Conservation (phyloP, 148 eudicot species). For the Arbutus unedo region DNA sequence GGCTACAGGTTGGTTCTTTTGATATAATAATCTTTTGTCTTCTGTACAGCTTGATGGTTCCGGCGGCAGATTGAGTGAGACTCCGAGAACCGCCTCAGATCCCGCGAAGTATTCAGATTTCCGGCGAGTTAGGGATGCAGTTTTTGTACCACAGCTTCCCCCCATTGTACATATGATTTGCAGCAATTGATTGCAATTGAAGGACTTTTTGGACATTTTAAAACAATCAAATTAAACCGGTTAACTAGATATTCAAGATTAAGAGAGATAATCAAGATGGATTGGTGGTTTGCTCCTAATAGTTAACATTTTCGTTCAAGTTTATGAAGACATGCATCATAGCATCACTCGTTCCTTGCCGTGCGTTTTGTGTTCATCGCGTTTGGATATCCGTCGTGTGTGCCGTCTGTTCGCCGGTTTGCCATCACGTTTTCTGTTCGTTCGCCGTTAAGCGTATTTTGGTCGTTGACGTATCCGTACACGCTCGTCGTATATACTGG, state of each 20-base stretch:
- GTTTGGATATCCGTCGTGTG: not conserved
- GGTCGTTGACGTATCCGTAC: not conserved
- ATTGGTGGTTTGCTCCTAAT: not conserved
- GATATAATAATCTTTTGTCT: not conserved
- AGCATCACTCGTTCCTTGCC: conserved; percentile 3
- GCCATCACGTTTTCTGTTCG: not conserved
- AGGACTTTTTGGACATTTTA: conserved; percentile 18
- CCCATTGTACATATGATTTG: conserved; percentile 22
- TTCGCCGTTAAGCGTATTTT: not conserved
- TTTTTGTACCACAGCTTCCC: not conserved
- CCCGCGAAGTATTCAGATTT: not conserved
- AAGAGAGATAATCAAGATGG: not conserved
- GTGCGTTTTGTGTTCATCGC: not conserved
- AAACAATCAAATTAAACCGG: not conserved
- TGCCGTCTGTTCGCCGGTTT: not conserved
- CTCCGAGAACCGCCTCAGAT: not conserved
- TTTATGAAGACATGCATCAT: conserved; percentile 14
- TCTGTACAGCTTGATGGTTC: not conserved
- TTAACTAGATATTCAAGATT: not conserved
- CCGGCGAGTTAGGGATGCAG: not conserved
- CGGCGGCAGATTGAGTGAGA: not conserved
- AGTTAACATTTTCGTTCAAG: not conserved
- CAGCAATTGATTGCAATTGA: conserved; percentile 19
- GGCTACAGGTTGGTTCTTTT: conserved; percentile 15
- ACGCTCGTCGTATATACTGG: not conserved